Conservation (phyloP, 2,329 filamentous ascomycete species). For the Monascus ruber region DNA sequence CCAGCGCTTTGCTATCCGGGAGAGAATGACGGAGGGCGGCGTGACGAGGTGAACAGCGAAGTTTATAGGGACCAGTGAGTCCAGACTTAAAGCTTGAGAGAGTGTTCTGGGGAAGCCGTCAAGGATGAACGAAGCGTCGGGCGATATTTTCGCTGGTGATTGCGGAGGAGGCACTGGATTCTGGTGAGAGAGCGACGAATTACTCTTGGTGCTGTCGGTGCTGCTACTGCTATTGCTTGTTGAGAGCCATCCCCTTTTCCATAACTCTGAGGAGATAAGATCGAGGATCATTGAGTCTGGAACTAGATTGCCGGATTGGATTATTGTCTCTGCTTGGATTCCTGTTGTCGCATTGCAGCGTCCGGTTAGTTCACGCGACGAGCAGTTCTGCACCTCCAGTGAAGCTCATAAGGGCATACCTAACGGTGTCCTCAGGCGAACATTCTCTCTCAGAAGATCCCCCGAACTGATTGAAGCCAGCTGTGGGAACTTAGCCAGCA, state of each 20-base stretch:
- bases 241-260: slow-evolving; percentile 70
- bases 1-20: slow-evolving; percentile 85
- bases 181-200: slow-evolving; percentile 34
- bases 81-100: slow-evolving; percentile 64
- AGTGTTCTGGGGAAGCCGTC: slow-evolving; percentile 93
- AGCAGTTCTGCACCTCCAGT: neutral
- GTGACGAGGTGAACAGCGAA: slow-evolving; percentile 80
- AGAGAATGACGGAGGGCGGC: slow-evolving; percentile 73
- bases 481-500: slow-evolving; percentile 78
- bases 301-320: slow-evolving; percentile 81
- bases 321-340: slow-evolving; percentile 78
- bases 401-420: slow-evolving; percentile 42
- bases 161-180: slow-evolving; percentile 5
- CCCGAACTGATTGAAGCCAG: slow-evolving; percentile 87
- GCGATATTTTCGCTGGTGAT: slow-evolving; percentile 46
- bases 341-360: slow-evolving; percentile 40
- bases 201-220: slow-evolving; percentile 24
- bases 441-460: slow-evolving; percentile 84
- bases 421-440: slow-evolving; percentile 73
- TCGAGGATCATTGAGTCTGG: slow-evolving; percentile 84
- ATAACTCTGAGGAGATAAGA: slow-evolving; percentile 82
- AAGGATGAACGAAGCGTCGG: slow-evolving; percentile 79
- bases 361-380: neutral
- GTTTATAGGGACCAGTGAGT: slow-evolving; percentile 83
- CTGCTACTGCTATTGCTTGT: slow-evolving; percentile 19